Evolutionary conservation across 371 early-diverging fungal genomes (phyloP).

Genomic region (Mucor lusitanicus): DNA sequence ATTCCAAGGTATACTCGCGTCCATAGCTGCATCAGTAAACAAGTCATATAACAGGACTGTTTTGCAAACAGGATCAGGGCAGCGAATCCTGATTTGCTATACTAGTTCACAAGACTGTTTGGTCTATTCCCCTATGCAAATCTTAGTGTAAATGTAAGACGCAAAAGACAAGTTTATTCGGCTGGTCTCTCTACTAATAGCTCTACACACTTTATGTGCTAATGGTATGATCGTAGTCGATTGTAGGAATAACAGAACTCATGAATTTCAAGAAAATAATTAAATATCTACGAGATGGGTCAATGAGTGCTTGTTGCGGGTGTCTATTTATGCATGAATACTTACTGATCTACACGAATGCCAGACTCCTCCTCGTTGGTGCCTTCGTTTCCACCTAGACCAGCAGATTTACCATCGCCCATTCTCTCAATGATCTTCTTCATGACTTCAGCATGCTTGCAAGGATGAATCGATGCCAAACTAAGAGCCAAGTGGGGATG

Average conservation of each 20-base stretch:
- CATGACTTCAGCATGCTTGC: slow-evolving; percentile 98
- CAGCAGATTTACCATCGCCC: slow-evolving; percentile 47
- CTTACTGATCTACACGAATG: slow-evolving; percentile 92
- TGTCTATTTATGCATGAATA: neutral
- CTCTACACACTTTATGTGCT: slow-evolving; percentile 30
- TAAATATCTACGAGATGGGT: slow-evolving; percentile 59
- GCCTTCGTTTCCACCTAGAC: slow-evolving; percentile 10
- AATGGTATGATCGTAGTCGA: slow-evolving; percentile 96
- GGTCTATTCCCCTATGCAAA: no score
- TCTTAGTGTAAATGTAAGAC: no score
- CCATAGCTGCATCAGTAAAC: no score
- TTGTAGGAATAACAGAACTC: slow-evolving; percentile 94
- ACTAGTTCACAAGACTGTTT: no score
- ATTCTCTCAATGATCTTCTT: slow-evolving; percentile 89
- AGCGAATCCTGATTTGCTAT: no score
- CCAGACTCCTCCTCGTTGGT: slow-evolving; percentile 27
- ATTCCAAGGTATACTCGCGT: no score
- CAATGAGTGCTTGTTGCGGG: neutral
- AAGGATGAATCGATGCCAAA: slow-evolving; percentile 95
- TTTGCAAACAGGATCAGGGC: no score
- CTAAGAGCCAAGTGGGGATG: slow-evolving; percentile 90
- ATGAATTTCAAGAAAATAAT: slow-evolving; percentile 96
- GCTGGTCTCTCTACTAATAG: neutral
- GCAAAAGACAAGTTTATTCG: neutral
- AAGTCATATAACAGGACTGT: no score